Base-by-base conservation (phyloP, 2,329 filamentous ascomycete genomes). In the Trematosphaeria pertusa region DNA sequence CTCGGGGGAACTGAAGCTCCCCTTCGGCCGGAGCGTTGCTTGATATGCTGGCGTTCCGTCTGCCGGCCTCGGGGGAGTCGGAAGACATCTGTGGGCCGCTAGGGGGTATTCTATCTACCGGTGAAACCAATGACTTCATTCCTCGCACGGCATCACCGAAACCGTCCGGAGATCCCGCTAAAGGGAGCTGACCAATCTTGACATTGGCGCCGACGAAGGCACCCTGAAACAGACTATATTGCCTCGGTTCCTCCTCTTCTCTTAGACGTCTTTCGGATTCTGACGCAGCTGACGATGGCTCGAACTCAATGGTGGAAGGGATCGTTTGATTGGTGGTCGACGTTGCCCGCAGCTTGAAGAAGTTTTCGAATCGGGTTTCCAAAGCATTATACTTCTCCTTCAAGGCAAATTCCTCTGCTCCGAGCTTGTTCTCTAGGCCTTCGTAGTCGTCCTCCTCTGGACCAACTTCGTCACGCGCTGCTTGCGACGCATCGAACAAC, bases 361-460 rank as follows among this genome's bases (percentile, higher is more conserved):
- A 58, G 5, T 49, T 46, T 14, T 54, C 43, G 31, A 50, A 62
- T 6, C 40, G 42, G 8, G 4, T 10, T 30, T 58, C 53, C 7
- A 62, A 14, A 1, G 18, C 12, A 2, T 36, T 20, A 17, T 51
- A 59, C 26, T 56, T 44, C 6, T 51, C 47, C 34, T 46, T 24
- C 15, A 64, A 18, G 2, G 37, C 31, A 18, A 46, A 44, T 34
- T 64, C 57, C 4, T 40, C 33, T 6, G 40, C 44, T 15, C 59
- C 56, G 3, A 61, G 40, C 12, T 32, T 28, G 3, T 56, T 31
- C 21, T 64, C 60, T 11, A 49, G n/a, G 4, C 36, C 32, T 24
- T 64, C 54, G 34, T 64, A 61, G 8, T 60, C 54, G 14, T 45
- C 46, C 38, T 62, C 57, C n/a, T 38, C 4, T 2, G 61, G 61